Base-by-base conservation (phyloP, 1,284 basidiomycete species). In the Vanrija sp. region DNA sequence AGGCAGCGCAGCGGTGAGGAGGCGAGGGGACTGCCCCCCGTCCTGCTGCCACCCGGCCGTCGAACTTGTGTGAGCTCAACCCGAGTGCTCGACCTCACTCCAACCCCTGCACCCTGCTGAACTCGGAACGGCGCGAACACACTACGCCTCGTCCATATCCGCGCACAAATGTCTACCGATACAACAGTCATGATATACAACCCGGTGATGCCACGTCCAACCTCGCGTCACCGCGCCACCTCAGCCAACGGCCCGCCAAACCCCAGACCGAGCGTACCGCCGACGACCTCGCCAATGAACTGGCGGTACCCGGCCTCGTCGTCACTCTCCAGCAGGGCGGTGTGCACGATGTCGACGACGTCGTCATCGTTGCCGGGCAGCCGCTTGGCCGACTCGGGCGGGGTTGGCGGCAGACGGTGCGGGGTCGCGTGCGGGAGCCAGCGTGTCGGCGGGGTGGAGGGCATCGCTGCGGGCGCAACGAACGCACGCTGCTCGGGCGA, bases 301-400 rank as follows among this genome's bases (percentile, higher is more conserved):
- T 58, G 62, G 49, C 72, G 60, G 46, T 73, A 73, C 10, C 72
- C 72, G 23, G 60, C 70, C 54, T 69, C 69, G 55, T 72, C 70
- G 49, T 73, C 72, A 15, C 58, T 66, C 54, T 73, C 72, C 10
- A 73, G 57, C 21, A 72, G 67, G 12, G 72, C 72, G 38, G 67
- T 67, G 57, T 73, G 70, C 16, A 67, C 49, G 29, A 73, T 63
- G 29, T 66, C 52, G 23, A 72, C 59, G 25, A 19, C 14, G 38
- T 23, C 16, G 25, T 21, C 43, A 15, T 47, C 26, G 16, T 14
- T 23, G 5, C 5, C n/a, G n/a, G n/a, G 34, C 15, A 23, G 38
- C 3, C 44, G 54, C 16, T 40, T 46, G 3, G 21, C 49, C 8
- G 52, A 26, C 8, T 38, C 38, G 12, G 39, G 46, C 7, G 52